Conservation (phyloP, 1,139 yeast species). For the Pichia inconspicua region DNA sequence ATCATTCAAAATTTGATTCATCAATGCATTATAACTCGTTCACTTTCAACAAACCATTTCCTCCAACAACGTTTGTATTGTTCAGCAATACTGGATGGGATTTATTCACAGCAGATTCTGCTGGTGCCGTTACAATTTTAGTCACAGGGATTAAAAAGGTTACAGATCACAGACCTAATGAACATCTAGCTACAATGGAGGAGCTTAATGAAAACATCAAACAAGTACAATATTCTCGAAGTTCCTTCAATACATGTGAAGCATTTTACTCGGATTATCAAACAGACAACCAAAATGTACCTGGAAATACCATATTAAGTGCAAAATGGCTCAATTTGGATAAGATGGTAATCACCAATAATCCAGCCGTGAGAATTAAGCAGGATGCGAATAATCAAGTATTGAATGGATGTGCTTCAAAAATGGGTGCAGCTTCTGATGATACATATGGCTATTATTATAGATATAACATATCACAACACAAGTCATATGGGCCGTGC, state of each 20-base stretch:
- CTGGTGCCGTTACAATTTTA: constrained; percentile 44
- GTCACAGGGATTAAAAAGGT: constrained; percentile 27
- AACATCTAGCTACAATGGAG: constrained; percentile 1
- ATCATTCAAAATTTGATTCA: neutral
- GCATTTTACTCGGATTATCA: constrained; percentile 23
- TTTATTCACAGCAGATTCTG: constrained; percentile 41
- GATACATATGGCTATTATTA: constrained; percentile 31
- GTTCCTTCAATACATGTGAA: constrained; percentile 32
- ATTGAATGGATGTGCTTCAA: constrained; percentile 28
- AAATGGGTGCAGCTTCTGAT: constrained; percentile 27
- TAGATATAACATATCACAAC: constrained; percentile 51
- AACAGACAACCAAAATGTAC: neutral
- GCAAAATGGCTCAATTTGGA: constrained; percentile 67
- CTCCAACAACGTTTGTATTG: constrained; percentile 24
- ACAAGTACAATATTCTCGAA: constrained; percentile 26
- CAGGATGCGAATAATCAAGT: constrained; percentile 22
- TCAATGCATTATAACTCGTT: neutral
- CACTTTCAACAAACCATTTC: neutral
- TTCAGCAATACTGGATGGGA: constrained; percentile 52
- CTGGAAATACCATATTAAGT: constrained; percentile 36
- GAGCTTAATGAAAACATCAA: constrained; percentile 25
- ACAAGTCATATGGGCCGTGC: constrained; percentile 51
- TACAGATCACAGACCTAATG: constrained; percentile 8
- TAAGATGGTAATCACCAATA: constrained; percentile 48
- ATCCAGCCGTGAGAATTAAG: constrained; percentile 39